phyloP scores from a whole-genome alignment of 768 basidiomycete species.

The Xanthoconium stramineum region DNA sequence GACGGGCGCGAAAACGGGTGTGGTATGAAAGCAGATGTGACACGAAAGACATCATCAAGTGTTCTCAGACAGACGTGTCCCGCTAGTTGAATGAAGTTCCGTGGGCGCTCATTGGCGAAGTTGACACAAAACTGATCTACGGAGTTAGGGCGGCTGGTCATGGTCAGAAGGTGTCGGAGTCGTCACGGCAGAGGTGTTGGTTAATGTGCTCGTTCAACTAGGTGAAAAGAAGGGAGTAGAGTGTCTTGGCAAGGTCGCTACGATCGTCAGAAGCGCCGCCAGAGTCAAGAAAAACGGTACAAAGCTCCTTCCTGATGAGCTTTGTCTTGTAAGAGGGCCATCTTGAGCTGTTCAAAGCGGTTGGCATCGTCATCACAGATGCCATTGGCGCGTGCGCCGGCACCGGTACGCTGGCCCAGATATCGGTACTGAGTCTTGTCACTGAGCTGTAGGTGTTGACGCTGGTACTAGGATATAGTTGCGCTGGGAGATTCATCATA shows the following conservation, averaged over 20 bases:
- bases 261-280: slow-evolving; percentile 91
- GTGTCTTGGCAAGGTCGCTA: slow-evolving; percentile 71
- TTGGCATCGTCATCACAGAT: no score
- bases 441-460: no score
- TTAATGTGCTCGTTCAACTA: slow-evolving; percentile 98
- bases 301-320: slow-evolving; percentile 93
- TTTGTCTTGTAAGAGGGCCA: slow-evolving; percentile 94
- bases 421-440: no score
- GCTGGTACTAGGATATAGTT: no score
- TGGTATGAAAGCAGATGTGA: no score
- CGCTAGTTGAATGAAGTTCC: slow-evolving; percentile 62
- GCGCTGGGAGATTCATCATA: no score
- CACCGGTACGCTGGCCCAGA: no score
- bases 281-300: slow-evolving; percentile 92
- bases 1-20: no score
- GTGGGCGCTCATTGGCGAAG: slow-evolving; percentile 90
- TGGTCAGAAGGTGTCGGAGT: slow-evolving; percentile 89
- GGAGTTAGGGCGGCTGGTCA: slow-evolving; percentile 66
- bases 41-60: no score
- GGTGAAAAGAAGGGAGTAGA: slow-evolving; percentile 63
- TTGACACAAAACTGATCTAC: slow-evolving; percentile 60
- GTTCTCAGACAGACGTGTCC: no score
- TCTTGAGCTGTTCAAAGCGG: no score
- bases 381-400: no score
- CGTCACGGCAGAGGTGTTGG: slow-evolving; percentile 89